Evolutionary conservation across 1,139 yeast genomes (phyloP).

Genomic region (Sugiyamaella novakii): DNA sequence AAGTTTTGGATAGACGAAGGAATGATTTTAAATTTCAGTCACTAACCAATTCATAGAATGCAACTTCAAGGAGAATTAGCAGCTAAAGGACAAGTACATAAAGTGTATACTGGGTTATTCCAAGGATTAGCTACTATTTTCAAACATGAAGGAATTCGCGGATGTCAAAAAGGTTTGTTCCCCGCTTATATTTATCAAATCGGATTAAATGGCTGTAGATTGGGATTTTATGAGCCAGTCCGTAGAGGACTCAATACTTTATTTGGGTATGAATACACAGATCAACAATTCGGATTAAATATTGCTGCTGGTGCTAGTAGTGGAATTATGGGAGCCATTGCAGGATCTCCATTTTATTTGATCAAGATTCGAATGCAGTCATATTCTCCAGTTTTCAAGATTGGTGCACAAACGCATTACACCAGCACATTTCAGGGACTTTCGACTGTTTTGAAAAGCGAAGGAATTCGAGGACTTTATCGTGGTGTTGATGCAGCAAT

Average conservation of each 20-base stretch:
- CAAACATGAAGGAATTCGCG: conserved; percentile 80
- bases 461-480: conserved; percentile 78
- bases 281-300: conserved; percentile 56
- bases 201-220: conserved; percentile 88
- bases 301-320: conserved; percentile 81
- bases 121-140: conserved; percentile 81
- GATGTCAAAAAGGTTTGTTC: conserved; percentile 80
- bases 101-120: conserved; percentile 73
- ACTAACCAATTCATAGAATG: conserved; percentile 54
- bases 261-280: conserved; percentile 55
- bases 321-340: conserved; percentile 85
- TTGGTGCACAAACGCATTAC: conserved; percentile 94
- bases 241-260: conserved; percentile 60
- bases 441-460: conserved; percentile 57
- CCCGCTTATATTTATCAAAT: conserved; percentile 74
- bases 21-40: not conserved
- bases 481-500: conserved; percentile 95
- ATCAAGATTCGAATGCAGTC: conserved; percentile 97
- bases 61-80: conserved; percentile 92
- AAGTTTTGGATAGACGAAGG: conserved; percentile 18
- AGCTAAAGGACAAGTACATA: conserved; percentile 53
- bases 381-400: conserved; percentile 63
- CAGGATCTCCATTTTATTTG: conserved; percentile 89
- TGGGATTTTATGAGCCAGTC: conserved; percentile 91
- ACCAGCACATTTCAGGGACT: conserved; percentile 70